Base-by-base conservation (phyloP, 2,329 filamentous ascomycete species). In the Paraphaeosphaeria sporulosa region DNA sequence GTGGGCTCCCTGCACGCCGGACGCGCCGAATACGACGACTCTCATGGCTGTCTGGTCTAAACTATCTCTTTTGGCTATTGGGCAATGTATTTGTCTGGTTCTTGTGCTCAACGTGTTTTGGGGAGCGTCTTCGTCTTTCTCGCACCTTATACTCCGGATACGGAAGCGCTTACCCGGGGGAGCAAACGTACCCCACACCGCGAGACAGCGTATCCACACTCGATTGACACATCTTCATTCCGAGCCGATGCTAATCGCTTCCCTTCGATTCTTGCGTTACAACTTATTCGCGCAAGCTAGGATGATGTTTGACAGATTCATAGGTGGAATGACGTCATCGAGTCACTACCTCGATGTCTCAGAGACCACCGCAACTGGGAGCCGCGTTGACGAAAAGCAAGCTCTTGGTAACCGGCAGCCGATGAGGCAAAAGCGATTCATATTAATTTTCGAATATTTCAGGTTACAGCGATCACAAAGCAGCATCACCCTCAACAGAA, bases 1-100 rank as follows among this genome's bases (percentile, higher is more conserved):
- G 48, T 73, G 67, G 8, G 67, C 66, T 13, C 71, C 71, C 59
- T 75, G 72, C 21, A 74, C 61, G 10, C 72, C 71, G 2, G 72
- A 69, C 15, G 71, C 71, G 36, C 72, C 72, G 56, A 75, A 72
- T 43, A 74, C 65, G 23, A 72, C 58, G 38, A 70, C 64, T 36
- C 67, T 67, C 71, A 75, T 74, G 10, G 50, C 23, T 52, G 1
- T 10, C 10, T 4, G 23, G 4, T 21, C 23, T n/a, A n/a, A n/a
- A n/a, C n/a, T n/a, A n/a, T n/a, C n/a, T n/a, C n/a, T n/a, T n/a
- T n/a, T n/a, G n/a, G n/a, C n/a, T n/a, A n/a, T n/a, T n/a, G n/a
- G n/a, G n/a, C n/a, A n/a, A n/a, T n/a, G n/a, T n/a, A n/a, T n/a
- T n/a, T n/a, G n/a, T n/a, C n/a, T n/a, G n/a, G n/a, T n/a, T n/a